Evolutionary conservation across 768 basidiomycete species (phyloP), one percentile per base, ranked within the genome.

Genomic region (Rickenella mellea): DNA sequence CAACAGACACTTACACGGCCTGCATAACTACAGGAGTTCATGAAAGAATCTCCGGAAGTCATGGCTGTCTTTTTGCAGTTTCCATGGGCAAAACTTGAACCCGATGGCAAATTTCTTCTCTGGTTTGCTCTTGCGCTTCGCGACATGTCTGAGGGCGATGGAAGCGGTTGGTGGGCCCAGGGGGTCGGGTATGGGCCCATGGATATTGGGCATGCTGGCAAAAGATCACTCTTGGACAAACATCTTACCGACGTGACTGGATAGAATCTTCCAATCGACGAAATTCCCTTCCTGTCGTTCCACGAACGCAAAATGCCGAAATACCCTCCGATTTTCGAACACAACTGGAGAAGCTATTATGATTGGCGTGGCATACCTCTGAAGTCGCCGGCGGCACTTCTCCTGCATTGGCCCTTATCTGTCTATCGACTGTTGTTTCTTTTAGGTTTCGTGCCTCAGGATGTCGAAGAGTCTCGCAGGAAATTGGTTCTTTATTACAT

Each of bases 301-400:
- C n/a, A n/a, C n/a, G n/a, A n/a, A n/a, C n/a, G n/a, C n/a, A n/a
- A n/a, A n/a, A n/a, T n/a, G n/a, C n/a, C n/a, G n/a, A n/a, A n/a
- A n/a, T n/a, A n/a, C n/a, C n/a, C n/a, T n/a, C n/a, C n/a, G n/a
- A n/a, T n/a, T n/a, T n/a, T n/a, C n/a, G n/a, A n/a, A n/a, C n/a
- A n/a, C n/a, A n/a, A 60, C 43, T 73, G 71, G 71, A 56, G 55
- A 24, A 62, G 64, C 20, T 73, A 68, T 55, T 66, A 71, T 50
- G 46, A 59, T 35, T 71, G 70, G 71, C 64, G 71, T 27, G 57
- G 61, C 36, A 50, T 73, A 17, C 62, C 70, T 27, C 52, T 68
- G 28, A 52, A 54, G 20, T 69, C 69, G 15, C 66, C 68, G 6
- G 68, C 66, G 0, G 66, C 61, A 21, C 55, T 72, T 27, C 55